A percentile compares a stretch with the other conserved stretches of the same genome.
These are phyloP conservation scores for Macroventuria anomochaeta DNA, from an alignment of 2,329 filamentous ascomycete genomes.

Conservation along the genomic window DNA sequence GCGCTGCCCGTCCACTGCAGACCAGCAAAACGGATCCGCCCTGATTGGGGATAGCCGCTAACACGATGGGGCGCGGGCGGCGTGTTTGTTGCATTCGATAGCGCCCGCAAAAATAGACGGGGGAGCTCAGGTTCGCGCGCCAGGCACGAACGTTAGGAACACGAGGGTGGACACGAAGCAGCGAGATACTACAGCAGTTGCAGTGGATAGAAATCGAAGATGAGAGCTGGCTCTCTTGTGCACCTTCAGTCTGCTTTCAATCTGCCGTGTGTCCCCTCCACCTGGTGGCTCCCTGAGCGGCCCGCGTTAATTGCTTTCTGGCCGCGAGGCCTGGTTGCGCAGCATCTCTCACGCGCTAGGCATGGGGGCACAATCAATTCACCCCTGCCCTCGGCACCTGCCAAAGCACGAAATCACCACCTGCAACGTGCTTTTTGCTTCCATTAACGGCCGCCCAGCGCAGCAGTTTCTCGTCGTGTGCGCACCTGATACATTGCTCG, in stretches of 20 bases:
- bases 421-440: slow-evolving; percentile 5
- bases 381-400: slow-evolving; percentile 5
- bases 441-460: neutral
- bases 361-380: slow-evolving; percentile 11
- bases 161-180: neutral
- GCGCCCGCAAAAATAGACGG: slow-evolving; percentile 18
- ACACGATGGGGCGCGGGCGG: slow-evolving; percentile 2
- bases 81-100: slow-evolving; percentile 20
- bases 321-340: slow-evolving; percentile 7
- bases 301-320: slow-evolving; percentile 9
- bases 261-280: slow-evolving; percentile 5
- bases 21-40: slow-evolving; percentile 5
- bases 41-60: slow-evolving; percentile 3
- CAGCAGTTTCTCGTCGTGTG: slow-evolving; percentile 5
- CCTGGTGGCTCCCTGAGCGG: slow-evolving; percentile 2
- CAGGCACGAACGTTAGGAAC: slow-evolving; percentile 7
- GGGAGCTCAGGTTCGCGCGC: neutral
- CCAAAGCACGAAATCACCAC: neutral
- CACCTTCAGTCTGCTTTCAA: neutral
- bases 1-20: slow-evolving; percentile 5
- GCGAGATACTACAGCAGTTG: neutral
- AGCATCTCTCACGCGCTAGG: slow-evolving; percentile 15
- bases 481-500: slow-evolving; percentile 1
- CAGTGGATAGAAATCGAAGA: neutral
- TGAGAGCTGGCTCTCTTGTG: slow-evolving; percentile 5